Evolutionary conservation across 169 alveolate species (phyloP), one percentile per base, ranked within the genome.

Genomic region (Cryptosporidium meleagridis): DNA sequence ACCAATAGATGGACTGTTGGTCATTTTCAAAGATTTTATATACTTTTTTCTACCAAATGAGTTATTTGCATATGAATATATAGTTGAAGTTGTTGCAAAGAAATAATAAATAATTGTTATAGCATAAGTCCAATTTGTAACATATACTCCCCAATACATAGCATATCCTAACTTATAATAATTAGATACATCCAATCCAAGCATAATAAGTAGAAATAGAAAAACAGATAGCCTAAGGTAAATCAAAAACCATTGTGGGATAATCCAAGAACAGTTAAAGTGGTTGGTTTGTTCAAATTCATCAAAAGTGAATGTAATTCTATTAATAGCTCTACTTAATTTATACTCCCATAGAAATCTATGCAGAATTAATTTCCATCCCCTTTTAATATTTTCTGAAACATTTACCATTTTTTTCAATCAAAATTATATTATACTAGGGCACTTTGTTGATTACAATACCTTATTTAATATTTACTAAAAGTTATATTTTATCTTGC

Each of bases 81-180:
- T 59, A 44, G 89, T 80, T 44, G 75, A 37, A 41, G 65, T 67
- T 31, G 75, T 65, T 41, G 80, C 89, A 62, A 65, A 62, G 41
- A 80, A 65, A 37, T 80, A 80, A 26, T 80, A 80, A n/a, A 80
- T 59, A 44, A 80, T 80, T n/a, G 75, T 65, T 18, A 80, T 48
- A 5, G 80, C 65, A 62, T 62, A 80, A 62, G 89, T 80, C 89
- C 89, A 80, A 41, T 80, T 80, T 29, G 89, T 80, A 8, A 80
- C 89, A 67, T 80, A 80, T 6, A 80, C 89, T 26, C 80, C 89
- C 89, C 89, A 80, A 41, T 62, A 80, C 70, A 62, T 37, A 21
- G 48, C 41, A 65, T 29, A 59, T 4, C 75, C 89, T 7, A 61
- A n/a, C 6, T 35, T 62, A 48, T 80, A 45, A 44, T 80, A 80